A percentile compares a stretch with the other conserved stretches of the same genome.
Conservation (phyloP, 2,329 filamentous ascomycete species). For the Claviceps citrina region DNA sequence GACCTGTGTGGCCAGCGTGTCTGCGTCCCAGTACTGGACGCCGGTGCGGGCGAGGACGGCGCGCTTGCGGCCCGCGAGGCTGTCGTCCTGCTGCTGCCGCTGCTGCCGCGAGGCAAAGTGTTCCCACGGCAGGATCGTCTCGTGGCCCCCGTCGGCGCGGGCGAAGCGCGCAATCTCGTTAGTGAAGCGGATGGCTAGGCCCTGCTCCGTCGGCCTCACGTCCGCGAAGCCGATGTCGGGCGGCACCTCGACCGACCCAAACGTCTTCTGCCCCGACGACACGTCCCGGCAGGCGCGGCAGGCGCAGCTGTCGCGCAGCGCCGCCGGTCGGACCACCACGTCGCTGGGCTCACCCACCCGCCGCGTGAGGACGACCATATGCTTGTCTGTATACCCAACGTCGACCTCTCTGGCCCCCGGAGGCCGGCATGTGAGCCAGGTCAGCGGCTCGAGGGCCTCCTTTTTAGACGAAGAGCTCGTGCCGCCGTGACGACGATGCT, state of each 20-base stretch:
- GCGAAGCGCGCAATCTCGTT: slow-evolving; percentile 24
- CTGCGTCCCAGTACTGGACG: slow-evolving; percentile 26
- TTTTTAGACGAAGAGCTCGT: no score
- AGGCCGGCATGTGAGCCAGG: no score
- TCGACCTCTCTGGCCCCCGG: no score
- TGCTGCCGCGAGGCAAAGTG: no score
- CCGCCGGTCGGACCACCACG: slow-evolving; percentile 12
- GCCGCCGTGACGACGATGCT: no score
- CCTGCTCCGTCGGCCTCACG: slow-evolving; percentile 19
- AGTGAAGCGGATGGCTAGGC: slow-evolving; percentile 45
- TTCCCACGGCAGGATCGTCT: slow-evolving; percentile 19
- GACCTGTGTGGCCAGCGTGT: slow-evolving; percentile 24
- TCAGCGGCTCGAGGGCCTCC: no score
- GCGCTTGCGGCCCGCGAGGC: slow-evolving; percentile 12
- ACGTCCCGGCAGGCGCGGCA: slow-evolving; percentile 38
- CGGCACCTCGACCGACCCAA: slow-evolving; percentile 27
- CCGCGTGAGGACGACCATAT: no score
- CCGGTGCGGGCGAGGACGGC: slow-evolving; percentile 18
- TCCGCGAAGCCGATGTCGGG: slow-evolving; percentile 16
- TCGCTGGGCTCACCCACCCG: no score
- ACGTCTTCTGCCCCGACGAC: slow-evolving; percentile 44
- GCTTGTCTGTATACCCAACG: no score
- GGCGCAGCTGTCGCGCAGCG: slow-evolving; percentile 38
- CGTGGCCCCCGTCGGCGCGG: slow-evolving; percentile 13
- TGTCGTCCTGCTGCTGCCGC: slow-evolving; percentile 6